Conservation (phyloP, 2,329 filamentous ascomycete genomes). For the Colletotrichum incanum region DNA sequence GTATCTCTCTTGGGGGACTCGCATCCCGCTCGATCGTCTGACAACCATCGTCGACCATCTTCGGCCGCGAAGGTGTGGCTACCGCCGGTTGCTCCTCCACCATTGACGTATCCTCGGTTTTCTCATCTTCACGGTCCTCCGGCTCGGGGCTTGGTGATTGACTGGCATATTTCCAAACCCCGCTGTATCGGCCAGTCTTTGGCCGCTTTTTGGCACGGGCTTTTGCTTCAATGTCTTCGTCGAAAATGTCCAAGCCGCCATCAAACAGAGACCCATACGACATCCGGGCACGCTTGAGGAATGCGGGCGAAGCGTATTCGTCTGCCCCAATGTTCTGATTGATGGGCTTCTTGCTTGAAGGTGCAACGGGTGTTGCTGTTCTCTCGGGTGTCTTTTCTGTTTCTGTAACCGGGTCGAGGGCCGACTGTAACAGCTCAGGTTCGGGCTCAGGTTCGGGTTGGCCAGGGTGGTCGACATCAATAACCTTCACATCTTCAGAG, state of each 20-base stretch:
- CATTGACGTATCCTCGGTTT: constrained; percentile 41
- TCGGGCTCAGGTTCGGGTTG: constrained; percentile 42
- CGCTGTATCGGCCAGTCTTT: constrained; percentile 77
- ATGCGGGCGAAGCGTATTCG: constrained; percentile 84
- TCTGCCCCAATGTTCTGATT: constrained; percentile 57
- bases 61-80: constrained; percentile 42
- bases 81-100: constrained; percentile 24
- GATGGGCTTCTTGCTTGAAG: constrained; percentile 51
- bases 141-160: constrained; percentile 80
- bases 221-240: constrained; percentile 75
- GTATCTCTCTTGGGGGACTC: constrained; percentile 41
- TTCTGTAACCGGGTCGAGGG: constrained; percentile 43
- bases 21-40: constrained; percentile 50
- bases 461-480: constrained; percentile 69
- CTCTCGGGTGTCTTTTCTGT: constrained; percentile 45
- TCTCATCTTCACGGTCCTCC: constrained; percentile 50
- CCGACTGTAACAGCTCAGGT: constrained; percentile 29
- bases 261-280: constrained; percentile 80
- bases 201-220: constrained; percentile 79
- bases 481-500: constrained; percentile 60
- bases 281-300: constrained; percentile 79
- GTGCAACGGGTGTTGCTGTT: constrained; percentile 8
- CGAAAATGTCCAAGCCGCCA: constrained; percentile 77
- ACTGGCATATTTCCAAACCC: constrained; percentile 82
- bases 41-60: constrained; percentile 51